Evolutionary conservation across 2,329 filamentous ascomycete species (phyloP).

Genomic region (Trematosphaeria pertusa): DNA sequence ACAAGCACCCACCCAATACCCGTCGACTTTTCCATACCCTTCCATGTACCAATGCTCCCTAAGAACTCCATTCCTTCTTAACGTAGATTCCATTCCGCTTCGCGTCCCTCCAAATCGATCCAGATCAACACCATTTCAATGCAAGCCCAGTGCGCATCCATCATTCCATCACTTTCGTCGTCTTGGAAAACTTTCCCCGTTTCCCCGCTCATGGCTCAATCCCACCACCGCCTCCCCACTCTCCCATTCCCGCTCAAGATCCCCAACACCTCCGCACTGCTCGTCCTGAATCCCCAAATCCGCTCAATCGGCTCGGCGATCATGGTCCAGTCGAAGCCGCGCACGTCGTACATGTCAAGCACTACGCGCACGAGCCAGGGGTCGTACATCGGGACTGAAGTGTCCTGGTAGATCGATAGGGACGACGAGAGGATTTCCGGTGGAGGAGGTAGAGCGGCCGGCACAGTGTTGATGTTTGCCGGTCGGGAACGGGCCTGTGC

Average conservation of each 20-base stretch:
- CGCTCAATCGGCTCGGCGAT: slow-evolving; percentile 44
- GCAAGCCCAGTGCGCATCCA: slow-evolving; percentile 3
- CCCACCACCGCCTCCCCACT: slow-evolving; percentile 43
- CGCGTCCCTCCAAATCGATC: background rate
- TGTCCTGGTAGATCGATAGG: slow-evolving; percentile 40
- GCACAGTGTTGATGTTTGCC: slow-evolving; percentile 3
- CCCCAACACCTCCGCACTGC: slow-evolving; percentile 43
- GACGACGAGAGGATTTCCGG: slow-evolving; percentile 19
- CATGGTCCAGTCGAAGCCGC: slow-evolving; percentile 46
- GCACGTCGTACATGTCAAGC: slow-evolving; percentile 44
- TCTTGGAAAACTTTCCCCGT: too few relatives aligned
- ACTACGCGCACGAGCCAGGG: slow-evolving; percentile 47
- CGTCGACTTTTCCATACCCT: background rate
- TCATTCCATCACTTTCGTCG: background rate
- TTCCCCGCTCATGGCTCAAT: too few relatives aligned
- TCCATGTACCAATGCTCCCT: background rate
- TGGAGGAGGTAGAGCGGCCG: slow-evolving; percentile 1
- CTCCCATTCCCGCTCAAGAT: slow-evolving; percentile 47
- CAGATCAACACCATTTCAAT: slow-evolving; percentile 2
- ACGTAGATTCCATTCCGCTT: background rate
- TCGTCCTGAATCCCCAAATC: slow-evolving; percentile 42
- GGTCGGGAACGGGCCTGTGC: background rate
- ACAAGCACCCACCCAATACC: background rate
- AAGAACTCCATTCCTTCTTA: slow-evolving; percentile 9
- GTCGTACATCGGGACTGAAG: slow-evolving; percentile 35